phyloP scores from a whole-genome alignment of 495 filamentous ascomycete genomes.

The Aspergillus olivimuriae region DNA sequence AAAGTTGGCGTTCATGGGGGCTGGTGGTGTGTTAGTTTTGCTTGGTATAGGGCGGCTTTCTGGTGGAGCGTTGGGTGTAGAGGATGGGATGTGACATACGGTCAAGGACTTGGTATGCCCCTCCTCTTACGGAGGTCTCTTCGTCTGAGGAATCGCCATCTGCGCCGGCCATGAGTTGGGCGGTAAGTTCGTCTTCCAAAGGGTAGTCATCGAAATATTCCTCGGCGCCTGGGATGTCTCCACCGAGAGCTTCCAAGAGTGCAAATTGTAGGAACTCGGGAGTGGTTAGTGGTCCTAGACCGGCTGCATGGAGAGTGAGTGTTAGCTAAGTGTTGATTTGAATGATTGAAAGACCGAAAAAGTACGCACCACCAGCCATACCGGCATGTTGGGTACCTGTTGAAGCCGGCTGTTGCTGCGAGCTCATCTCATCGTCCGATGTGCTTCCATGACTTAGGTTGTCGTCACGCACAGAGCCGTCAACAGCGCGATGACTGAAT shows the following conservation, averaged over 20 bases:
- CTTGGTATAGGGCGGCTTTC: too few species aligned
- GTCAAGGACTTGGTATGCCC: constrained; percentile 12
- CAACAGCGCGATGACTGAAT: constrained; percentile 16
- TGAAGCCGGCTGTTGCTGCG: too few species aligned
- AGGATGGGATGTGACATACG: constrained; percentile 14
- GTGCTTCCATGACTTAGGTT: constrained; percentile 8
- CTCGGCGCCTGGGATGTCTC: constrained; percentile 13
- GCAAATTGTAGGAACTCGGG: constrained; percentile 16
- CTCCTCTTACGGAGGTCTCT: constrained; percentile 6
- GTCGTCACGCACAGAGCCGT: constrained; percentile 16
- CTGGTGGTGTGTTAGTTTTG: too few species aligned
- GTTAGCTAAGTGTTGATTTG: constrained; percentile 5
- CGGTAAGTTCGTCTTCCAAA: constrained; percentile 15
- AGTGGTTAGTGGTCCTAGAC: constrained; percentile 11
- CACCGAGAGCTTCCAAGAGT: constrained; percentile 17
- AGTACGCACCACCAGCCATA: too few species aligned
- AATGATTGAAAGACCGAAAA: too few species aligned
- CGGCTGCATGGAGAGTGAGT: constrained; percentile 2
- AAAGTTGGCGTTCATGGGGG: constrained; percentile 22
- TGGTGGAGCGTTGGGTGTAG: too few species aligned
- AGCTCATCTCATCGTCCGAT: constrained; percentile 11
- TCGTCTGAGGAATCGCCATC: constrained; percentile 7
- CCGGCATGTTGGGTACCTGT: too few species aligned
- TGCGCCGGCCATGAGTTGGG: constrained; percentile 9
- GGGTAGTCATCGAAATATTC: constrained; percentile 17